Evolutionary conservation across 73 alveolate genomes (phyloP).

Genomic region (Blepharisma japonicum): DNA sequence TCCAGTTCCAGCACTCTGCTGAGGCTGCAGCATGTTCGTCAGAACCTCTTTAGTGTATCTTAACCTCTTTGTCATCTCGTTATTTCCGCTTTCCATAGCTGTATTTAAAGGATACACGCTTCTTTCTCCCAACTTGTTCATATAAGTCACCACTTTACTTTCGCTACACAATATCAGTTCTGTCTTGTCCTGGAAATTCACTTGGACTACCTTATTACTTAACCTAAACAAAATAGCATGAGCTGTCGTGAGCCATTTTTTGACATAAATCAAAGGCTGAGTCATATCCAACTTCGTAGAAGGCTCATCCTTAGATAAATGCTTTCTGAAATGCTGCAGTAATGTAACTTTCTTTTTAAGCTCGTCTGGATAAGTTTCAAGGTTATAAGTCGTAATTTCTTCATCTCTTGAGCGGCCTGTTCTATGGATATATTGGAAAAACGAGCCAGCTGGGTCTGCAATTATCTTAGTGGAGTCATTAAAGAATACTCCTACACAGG

Average conservation of each 20-base stretch:
- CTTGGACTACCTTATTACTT: constrained; percentile 93
- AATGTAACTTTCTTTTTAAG: constrained; percentile 51
- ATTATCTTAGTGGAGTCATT: constrained; percentile 52
- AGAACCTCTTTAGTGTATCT: constrained; percentile 83
- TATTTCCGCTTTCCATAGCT: constrained; percentile 79
- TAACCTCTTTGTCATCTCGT: constrained; percentile 90
- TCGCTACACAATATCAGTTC: constrained; percentile 85
- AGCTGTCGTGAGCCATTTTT: constrained; percentile 93
- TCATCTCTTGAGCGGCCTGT: constrained; percentile 59
- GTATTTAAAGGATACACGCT: constrained; percentile 63
- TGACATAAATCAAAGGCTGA: constrained; percentile 62
- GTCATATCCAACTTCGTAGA: background rate
- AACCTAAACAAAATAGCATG: constrained; percentile 97
- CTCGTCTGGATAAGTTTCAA: constrained; percentile 50
- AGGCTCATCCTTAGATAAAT: constrained; percentile 39
- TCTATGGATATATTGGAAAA: constrained; percentile 48
- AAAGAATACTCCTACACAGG: constrained; percentile 43
- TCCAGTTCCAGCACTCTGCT: constrained; percentile 23
- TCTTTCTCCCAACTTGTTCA: constrained; percentile 78
- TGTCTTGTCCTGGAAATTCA: constrained; percentile 93
- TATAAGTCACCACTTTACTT: constrained; percentile 89
- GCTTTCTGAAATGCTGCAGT: constrained; percentile 45
- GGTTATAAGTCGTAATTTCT: constrained; percentile 28
- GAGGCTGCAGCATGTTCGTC: constrained; percentile 71
- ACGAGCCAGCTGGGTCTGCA: constrained; percentile 20